A percentile compares a stretch with the other conserved stretches of the same genome.
phyloP scores from a whole-genome alignment of 495 filamentous ascomycete genomes.

The Tuber umbilicatum region DNA sequence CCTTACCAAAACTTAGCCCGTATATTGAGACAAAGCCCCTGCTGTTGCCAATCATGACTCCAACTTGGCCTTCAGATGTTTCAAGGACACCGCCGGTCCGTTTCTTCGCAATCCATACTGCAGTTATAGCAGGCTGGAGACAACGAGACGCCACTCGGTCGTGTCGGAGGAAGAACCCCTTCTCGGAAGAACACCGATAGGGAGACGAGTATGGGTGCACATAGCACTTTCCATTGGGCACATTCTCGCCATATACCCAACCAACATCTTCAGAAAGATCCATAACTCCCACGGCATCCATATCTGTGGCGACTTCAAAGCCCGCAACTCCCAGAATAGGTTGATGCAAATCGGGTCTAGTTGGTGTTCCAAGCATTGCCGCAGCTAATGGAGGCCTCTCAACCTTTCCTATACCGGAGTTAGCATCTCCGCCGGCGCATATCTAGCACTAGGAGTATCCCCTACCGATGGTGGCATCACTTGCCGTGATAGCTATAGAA shows the following conservation, averaged over 20 bases:
- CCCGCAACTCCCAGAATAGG: constrained; percentile 28
- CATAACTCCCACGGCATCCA: constrained; percentile 36
- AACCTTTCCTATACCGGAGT: constrained; percentile 27
- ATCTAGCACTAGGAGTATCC: background rate
- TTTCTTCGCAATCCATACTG: constrained; percentile 84
- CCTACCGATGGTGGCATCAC: constrained; percentile 38
- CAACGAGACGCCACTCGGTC: constrained; percentile 21
- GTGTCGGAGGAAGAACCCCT: constrained; percentile 27
- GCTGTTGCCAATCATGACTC: constrained; percentile 77
- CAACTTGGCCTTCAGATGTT: constrained; percentile 68
- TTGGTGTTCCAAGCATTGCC: constrained; percentile 11
- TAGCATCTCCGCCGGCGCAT: background rate
- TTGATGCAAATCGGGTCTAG: constrained; percentile 28
- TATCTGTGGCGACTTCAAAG: constrained; percentile 37
- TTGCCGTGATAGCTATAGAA: constrained; percentile 27
- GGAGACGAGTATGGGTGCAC: constrained; percentile 32
- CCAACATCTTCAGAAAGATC: constrained; percentile 40
- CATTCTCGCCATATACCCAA: constrained; percentile 42
- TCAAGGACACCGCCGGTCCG: constrained; percentile 57
- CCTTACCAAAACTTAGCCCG: constrained; percentile 62
- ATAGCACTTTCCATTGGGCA: constrained; percentile 34
- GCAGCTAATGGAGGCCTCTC: constrained; percentile 25
- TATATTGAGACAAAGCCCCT: constrained; percentile 79
- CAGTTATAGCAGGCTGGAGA: constrained; percentile 51
- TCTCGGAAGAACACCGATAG: constrained; percentile 15